Evolutionary conservation across 78 protist species (phyloP).

Genomic region (Goniomonas avonlea): DNA sequence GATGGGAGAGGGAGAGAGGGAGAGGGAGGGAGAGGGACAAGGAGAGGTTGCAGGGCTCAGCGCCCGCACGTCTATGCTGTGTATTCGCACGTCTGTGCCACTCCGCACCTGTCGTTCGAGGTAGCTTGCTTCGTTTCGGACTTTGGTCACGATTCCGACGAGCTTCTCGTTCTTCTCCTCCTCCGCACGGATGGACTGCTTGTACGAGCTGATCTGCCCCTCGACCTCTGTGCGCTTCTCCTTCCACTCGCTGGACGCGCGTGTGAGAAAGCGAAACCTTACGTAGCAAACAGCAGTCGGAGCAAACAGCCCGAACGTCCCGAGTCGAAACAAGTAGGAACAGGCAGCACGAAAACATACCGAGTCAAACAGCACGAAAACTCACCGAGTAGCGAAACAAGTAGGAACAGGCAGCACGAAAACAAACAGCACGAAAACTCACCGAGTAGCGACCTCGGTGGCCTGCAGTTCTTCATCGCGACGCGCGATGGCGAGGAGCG

Average conservation of each 20-base stretch:
- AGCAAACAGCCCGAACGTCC: too few species aligned
- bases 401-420: too few species aligned
- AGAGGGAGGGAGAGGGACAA: background rate
- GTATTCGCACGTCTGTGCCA: too few species aligned
- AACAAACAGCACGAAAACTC: too few species aligned
- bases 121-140: background rate
- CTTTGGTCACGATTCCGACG: background rate
- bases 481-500: slow-evolving; percentile 16
- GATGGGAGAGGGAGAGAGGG: background rate
- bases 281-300: too few species aligned
- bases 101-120: slow-evolving; percentile 4
- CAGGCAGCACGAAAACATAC: too few species aligned
- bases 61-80: too few species aligned
- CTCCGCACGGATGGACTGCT: slow-evolving; percentile 6
- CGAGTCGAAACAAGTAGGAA: too few species aligned
- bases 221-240: background rate
- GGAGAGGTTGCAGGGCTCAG: background rate
- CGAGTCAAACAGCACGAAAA: too few species aligned
- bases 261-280: background rate
- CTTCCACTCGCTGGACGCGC: background rate
- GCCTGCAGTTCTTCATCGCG: slow-evolving; percentile 11
- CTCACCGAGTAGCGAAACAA: too few species aligned
- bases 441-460: background rate
- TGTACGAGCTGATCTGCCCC: slow-evolving; percentile 3
- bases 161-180: slow-evolving; percentile 1